Evolutionary conservation across 768 basidiomycete genomes (phyloP).

Genomic region (Mycena indigotica): DNA sequence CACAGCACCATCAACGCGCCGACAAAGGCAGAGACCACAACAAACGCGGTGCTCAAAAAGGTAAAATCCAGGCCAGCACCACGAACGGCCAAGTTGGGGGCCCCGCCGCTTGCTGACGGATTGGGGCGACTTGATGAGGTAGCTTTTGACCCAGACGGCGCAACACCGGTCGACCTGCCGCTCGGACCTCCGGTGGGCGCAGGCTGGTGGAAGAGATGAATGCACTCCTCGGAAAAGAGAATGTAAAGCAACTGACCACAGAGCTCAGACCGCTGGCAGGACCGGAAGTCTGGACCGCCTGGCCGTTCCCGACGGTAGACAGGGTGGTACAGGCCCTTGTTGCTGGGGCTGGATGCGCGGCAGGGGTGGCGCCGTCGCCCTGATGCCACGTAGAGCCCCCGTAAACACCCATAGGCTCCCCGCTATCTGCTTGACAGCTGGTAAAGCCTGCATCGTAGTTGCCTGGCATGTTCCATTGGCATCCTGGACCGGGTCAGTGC

Average conservation of each 20-base stretch:
- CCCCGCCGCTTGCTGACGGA: not conserved
- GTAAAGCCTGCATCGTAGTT: conserved; percentile 52
- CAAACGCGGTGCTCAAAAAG: conserved; percentile 22
- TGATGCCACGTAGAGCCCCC: conserved; percentile 68
- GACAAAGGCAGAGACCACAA: not conserved
- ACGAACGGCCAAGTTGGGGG: not conserved
- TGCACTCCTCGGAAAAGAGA: too few relatives aligned
- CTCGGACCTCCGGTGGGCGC: too few relatives aligned
- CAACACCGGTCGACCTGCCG: too few relatives aligned
- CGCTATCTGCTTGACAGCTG: conserved; percentile 55
- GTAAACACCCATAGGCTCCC: conserved; percentile 69
- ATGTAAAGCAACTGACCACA: too few relatives aligned
- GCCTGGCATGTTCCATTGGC: conserved; percentile 64
- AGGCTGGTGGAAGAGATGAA: too few relatives aligned
- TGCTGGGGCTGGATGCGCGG: conserved; percentile 56
- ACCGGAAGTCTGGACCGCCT: conserved; percentile 37
- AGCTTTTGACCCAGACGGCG: not conserved
- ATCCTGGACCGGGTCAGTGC: conserved; percentile 37
- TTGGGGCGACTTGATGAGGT: not conserved
- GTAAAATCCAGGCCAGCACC: conserved; percentile 3
- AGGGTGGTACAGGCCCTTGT: conserved; percentile 61
- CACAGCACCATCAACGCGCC: not conserved
- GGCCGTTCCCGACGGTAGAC: conserved; percentile 54
- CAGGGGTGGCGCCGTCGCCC: conserved; percentile 56
- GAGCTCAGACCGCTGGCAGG: too few relatives aligned